Base-by-base conservation (phyloP, 2,329 filamentous ascomycete genomes). In the Paradendryphiella salina region DNA sequence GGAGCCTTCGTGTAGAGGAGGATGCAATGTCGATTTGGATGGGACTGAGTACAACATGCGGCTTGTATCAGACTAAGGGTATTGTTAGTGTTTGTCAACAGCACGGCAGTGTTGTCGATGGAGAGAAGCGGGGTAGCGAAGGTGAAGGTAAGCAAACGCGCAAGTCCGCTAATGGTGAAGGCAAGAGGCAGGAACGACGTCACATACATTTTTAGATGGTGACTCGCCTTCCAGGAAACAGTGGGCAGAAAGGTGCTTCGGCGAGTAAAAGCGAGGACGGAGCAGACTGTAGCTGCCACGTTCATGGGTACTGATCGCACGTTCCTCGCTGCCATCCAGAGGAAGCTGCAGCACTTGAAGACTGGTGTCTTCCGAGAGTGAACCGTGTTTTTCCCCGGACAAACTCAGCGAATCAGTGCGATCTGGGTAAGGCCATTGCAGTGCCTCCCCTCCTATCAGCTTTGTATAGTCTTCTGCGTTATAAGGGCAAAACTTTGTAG, bases 201-300 rank as follows among this genome's bases (percentile, higher is more conserved):
- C 17, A 68, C 70, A 67, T 64, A 73, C 70, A 54, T 72, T 71
- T 7, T 58, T 59, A 3, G 66, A 70, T 5, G 66, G 65, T 4
- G 60, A 62, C 21, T 63, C 64, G 13, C 57, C 61, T 26, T 59
- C 48, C 6, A 48, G 53, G 47, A 61, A 61, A 11, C 56, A 45
- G 5, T 33, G 44, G 3, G 59, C 39, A 17, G 64, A 63, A 35
- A 56, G 56, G 14, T 60, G 43, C 1, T 64, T 63, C 3, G 69
- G 69, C n/a, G 64, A 65, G 44, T 72, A 73, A 41, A 71, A 69
- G 3, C 59, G 58, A 11, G 68, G 64, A 5, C 44, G 64, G n/a
- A 67, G 45, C 2, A 45, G 50, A 21, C 50, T 56, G 28, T 47
- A 50, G 15, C 26, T 42, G 17, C 20, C 44, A 23, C 35, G 47